Percentiles rank a stretch among this genome's conserved stretches.
These are phyloP conservation scores for Saccharomyces eubayanus DNA, from an alignment of 805 yeast species.

Conservation along the genomic window DNA sequence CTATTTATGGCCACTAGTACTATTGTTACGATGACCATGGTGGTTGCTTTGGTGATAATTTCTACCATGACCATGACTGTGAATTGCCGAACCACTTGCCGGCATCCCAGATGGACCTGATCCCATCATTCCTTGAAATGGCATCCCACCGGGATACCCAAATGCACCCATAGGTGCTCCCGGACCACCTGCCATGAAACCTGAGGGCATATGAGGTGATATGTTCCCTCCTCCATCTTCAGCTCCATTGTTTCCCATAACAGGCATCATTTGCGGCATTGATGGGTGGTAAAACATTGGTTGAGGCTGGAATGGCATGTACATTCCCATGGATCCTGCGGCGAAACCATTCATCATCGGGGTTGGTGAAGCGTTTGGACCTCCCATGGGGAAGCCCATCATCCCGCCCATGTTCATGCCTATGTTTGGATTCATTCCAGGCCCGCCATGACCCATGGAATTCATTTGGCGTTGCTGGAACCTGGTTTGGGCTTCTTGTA, in stretches of 20 bases:
- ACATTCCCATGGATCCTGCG: slow-evolving; percentile 22
- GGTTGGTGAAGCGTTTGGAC: slow-evolving; percentile 15
- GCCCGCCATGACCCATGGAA: slow-evolving; percentile 17
- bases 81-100: slow-evolving; percentile 2
- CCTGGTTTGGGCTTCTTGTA: slow-evolving; percentile 25
- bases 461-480: slow-evolving; percentile 29
- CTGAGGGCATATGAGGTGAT: slow-evolving; percentile 25
- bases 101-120: background rate
- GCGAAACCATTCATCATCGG: slow-evolving; percentile 23
- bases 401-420: slow-evolving; percentile 23
- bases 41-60: slow-evolving; percentile 10
- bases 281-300: slow-evolving; percentile 27
- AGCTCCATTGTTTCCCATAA: slow-evolving; percentile 20
- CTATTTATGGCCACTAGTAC: background rate
- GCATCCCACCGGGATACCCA: slow-evolving; percentile 25
- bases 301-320: slow-evolving; percentile 31
- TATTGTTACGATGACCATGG: slow-evolving; percentile 2
- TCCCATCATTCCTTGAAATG: slow-evolving; percentile 23
- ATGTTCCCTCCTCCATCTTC: slow-evolving; percentile 1
- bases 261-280: slow-evolving; percentile 27
- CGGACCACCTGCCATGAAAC: slow-evolving; percentile 18
- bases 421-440: slow-evolving; percentile 18
- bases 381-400: slow-evolving; percentile 27
- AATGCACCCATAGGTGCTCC: slow-evolving; percentile 17
- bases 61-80: slow-evolving; percentile 11